Percentiles rank a stretch among this genome's conserved stretches.
phyloP scores from a whole-genome alignment of 257 asterid species.

The Ajuga chamaepitys region DNA sequence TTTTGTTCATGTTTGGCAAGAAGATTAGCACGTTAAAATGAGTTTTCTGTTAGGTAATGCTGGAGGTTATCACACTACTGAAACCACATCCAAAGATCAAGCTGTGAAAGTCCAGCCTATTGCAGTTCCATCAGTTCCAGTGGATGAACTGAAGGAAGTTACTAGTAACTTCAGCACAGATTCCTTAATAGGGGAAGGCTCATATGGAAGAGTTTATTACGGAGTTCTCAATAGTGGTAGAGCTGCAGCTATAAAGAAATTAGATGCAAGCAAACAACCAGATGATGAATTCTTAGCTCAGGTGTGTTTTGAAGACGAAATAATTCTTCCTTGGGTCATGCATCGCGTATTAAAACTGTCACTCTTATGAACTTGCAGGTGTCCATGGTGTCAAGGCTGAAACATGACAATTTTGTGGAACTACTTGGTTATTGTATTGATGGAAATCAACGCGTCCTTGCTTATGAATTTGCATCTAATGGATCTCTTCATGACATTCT shows the following conservation, averaged over 20 bases:
- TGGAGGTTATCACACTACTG: slow-evolving; percentile 46
- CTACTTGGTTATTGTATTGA: slow-evolving; percentile 86
- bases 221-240: slow-evolving; percentile 52
- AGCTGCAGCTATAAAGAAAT: slow-evolving; percentile 76
- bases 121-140: slow-evolving; percentile 62
- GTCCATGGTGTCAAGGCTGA: slow-evolving; percentile 87
- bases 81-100: slow-evolving; percentile 45
- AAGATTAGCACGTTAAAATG: background rate
- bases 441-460: slow-evolving; percentile 72
- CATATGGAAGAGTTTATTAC: slow-evolving; percentile 82
- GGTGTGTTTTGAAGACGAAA: slow-evolving; percentile 33
- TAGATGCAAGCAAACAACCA: slow-evolving; percentile 81
- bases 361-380: slow-evolving; percentile 38
- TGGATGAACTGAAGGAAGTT: slow-evolving; percentile 70
- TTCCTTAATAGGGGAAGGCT: slow-evolving; percentile 81
- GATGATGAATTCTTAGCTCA: slow-evolving; percentile 82
- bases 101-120: slow-evolving; percentile 64
- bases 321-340: background rate
- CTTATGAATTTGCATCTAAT: slow-evolving; percentile 76
- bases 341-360: background rate
- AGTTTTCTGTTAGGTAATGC: slow-evolving; percentile 36
- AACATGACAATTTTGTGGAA: slow-evolving; percentile 68
- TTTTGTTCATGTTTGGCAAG: background rate
- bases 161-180: slow-evolving; percentile 57
- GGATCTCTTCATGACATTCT: slow-evolving; percentile 94